Conservation (phyloP, 2,329 filamentous ascomycete genomes). For the Talaromyces funiculosus region DNA sequence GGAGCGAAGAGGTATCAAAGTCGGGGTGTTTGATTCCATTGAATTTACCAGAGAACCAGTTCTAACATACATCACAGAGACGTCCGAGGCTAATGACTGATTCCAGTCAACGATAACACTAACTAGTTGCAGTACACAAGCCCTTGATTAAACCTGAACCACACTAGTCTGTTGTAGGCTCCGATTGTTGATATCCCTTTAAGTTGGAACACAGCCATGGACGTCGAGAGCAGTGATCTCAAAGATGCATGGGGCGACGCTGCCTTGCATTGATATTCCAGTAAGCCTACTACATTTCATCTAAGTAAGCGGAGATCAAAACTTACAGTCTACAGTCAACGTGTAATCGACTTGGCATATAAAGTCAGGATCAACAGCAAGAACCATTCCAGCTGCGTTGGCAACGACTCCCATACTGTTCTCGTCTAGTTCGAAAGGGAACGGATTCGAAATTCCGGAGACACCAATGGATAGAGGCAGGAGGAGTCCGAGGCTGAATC, state of each 20-base stretch:
- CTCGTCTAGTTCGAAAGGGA: background rate
- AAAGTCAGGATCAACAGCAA: background rate
- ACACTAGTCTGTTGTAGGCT: too few species aligned
- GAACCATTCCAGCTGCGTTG: background rate
- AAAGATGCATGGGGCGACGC: background rate
- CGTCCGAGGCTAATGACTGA: background rate
- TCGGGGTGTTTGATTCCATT: background rate
- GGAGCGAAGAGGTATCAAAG: too few species aligned
- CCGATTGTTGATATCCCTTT: background rate
- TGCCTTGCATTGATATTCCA: background rate
- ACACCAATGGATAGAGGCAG: background rate
- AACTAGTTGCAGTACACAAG: background rate
- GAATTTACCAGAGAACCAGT: background rate
- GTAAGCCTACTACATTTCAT: background rate
- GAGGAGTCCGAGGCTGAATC: background rate
- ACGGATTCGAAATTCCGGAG: background rate
- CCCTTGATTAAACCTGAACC: too few species aligned
- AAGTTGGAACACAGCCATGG: background rate
- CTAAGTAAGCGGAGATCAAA: too few species aligned
- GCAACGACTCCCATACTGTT: background rate
- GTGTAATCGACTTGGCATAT: background rate
- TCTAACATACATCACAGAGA: background rate
- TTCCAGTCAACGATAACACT: background rate
- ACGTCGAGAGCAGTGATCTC: background rate
- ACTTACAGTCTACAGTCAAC: background rate